Evolutionary conservation across 805 yeast genomes (phyloP).

Genomic region (Candida vaughaniae): DNA sequence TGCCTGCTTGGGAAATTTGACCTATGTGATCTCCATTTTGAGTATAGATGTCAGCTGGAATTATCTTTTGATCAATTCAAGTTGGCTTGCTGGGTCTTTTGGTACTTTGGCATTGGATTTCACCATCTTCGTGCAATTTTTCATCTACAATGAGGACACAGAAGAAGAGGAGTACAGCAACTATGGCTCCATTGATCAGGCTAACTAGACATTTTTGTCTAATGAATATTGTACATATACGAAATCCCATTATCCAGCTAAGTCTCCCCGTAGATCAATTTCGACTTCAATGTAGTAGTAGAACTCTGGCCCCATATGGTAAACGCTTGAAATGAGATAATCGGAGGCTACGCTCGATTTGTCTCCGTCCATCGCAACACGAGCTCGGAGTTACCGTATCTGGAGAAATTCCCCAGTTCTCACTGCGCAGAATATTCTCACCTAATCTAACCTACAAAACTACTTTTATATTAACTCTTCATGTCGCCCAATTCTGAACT

Average conservation of each 20-base stretch:
- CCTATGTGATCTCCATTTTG: slow-evolving; percentile 84
- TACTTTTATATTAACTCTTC: too few relatives aligned
- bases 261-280: too few relatives aligned
- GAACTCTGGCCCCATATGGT: too few relatives aligned
- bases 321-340: too few relatives aligned
- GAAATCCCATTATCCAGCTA: background rate
- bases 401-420: too few relatives aligned
- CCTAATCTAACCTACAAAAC: too few relatives aligned
- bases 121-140: slow-evolving; percentile 81
- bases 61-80: slow-evolving; percentile 76
- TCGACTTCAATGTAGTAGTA: too few relatives aligned
- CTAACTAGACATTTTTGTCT: slow-evolving; percentile 1
- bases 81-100: slow-evolving; percentile 90
- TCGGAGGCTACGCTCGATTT: too few relatives aligned
- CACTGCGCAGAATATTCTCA: too few relatives aligned
- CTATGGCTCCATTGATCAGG: slow-evolving; percentile 8
- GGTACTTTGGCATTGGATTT: slow-evolving; percentile 87
- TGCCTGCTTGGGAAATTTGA: slow-evolving; percentile 91
- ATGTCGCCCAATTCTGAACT: too few relatives aligned
- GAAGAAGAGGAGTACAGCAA: background rate
- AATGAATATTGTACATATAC: background rate
- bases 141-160: slow-evolving; percentile 56
- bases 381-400: too few relatives aligned
- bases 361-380: too few relatives aligned
- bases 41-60: slow-evolving; percentile 67